Evolutionary conservation across 345 rosid species (phyloP), one percentile per base, ranked within the genome.

Genomic region (Corchorus olitorius): DNA sequence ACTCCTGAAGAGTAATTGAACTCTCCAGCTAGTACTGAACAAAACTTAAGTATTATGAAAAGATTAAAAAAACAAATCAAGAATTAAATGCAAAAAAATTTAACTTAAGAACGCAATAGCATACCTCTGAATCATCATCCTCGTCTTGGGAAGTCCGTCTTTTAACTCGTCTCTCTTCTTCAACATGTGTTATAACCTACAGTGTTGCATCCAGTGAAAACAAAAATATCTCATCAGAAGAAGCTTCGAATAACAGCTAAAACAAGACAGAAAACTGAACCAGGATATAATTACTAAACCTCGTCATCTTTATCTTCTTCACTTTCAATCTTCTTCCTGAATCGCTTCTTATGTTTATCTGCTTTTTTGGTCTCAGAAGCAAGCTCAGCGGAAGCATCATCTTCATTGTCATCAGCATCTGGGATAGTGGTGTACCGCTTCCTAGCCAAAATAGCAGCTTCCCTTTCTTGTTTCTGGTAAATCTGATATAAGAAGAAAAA

Each of bases 71-170:
- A 41, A n/a, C n/a, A n/a, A n/a, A 39, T 6, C 9, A 15, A 35
- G 16, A 16, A 14, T 3, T 66, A 66, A 45, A 66, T 62, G 6
- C 0, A 62, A 62, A 15, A 33, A 62, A 34, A 2, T 45, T 22
- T 13, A 22, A 20, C 54, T 20, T 19, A 68, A 17, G 19, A 72
- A 63, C 5, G 62, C 68, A 34, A 39, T 33, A 76, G 48, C 61
- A 83, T 92, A 92, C 98, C 92, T 93, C 98, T 60, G 94, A 93
- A 78, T 89, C 86, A 84, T 89, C 91, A 80, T 84, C 92, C 69
- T 86, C 87, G 9, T 88, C 87, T 9, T 76, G 80, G 70, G 89
- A 84, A 78, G 78, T 83, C 60, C 90, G 87, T 76, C 89, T 87
- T 81, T 83, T 91, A 73, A 88, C 88, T 59, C 75, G 77, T 81